Evolutionary conservation across 495 filamentous ascomycete genomes (phyloP), one percentile per base, ranked within the genome.

Genomic region (Aspergillus mulundensis): DNA sequence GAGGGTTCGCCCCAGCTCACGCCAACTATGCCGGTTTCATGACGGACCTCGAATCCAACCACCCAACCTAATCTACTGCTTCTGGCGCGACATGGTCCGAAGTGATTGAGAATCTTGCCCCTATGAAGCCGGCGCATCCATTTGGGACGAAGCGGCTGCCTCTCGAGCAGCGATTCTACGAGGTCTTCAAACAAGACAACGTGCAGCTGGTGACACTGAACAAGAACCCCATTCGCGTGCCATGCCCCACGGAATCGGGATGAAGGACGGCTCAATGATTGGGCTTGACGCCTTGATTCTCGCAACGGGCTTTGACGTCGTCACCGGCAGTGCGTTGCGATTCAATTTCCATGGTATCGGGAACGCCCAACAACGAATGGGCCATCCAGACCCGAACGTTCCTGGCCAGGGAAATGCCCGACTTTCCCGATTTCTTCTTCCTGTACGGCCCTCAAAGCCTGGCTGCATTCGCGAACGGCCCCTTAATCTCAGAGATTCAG

Each of bases 231-330:
- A 47, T 54, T n/a, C n/a, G n/a, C 30, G 14, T 38, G 7, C 58
- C 28, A 52, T 53, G n/a, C 14, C 12, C 1, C 32, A 51, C 14
- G n/a, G n/a, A n/a, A n/a, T n/a, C n/a, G n/a, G n/a, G n/a, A n/a
- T n/a, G n/a, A n/a, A n/a, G n/a, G n/a, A n/a, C n/a, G n/a, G n/a
- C n/a, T n/a, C n/a, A n/a, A n/a, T n/a, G n/a, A n/a, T n/a, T n/a
- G 65, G 71, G 7, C 63, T 77, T 14, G 77, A 81, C 45, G 64
- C 72, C 7, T 61, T 80, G 2, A 61, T 75, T 16, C 69, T 60
- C 39, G 72, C 70, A 0, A 42, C 51, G 7, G 49, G 49, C 12
- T 51, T 51, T 12, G 49, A 51, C 19, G 49, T 34, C 19, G 12
- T 51, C 20, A 51, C 49, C 18, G 49, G 49, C 34, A 39, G 30